Base-by-base conservation (phyloP, 2,329 filamentous ascomycete genomes). In the Fusarium abutilonis region DNA sequence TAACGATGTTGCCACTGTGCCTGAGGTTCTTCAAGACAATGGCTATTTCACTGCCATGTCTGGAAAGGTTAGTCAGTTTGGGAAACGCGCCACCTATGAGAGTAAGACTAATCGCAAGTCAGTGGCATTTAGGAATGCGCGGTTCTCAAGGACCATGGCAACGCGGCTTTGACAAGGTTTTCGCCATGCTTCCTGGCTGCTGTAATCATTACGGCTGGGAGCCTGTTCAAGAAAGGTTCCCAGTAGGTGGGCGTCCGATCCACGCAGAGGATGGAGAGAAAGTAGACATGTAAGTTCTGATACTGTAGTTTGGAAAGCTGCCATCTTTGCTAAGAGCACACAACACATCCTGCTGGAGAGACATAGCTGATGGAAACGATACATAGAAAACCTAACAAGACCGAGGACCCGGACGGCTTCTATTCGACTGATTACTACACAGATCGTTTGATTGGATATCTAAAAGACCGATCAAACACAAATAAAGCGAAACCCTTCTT, bases 161-260 rank as follows among this genome's bases (percentile, higher is more conserved):
- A 8, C 40, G 60, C 23, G 79, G 79, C 7, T 81, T 81, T 46
- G 73, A 78, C 36, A 73, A 75, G 32, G 73, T 70, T 29, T 79
- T 79, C 52, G 73, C 72, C 2, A 77, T 79, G 53, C 66, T 80
- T 4, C 76, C 78, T 3, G 78, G 77, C 4, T 77, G 74, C 43
- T 73, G 73, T 7, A 86, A 86, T 53, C 83, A 86, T 64, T 85
- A 83, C 59, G 82, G 78, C 28, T 85, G 79, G 52, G 82, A 84
- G 66, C 83, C 80, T 71, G 36, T 55, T 17, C n/a, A 35, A 48
- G 14, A 9, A 34, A 69, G 19, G 19, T 19, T 19, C 19, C 19
- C 19, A 19, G 19, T 19, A 19, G 19, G 19, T 19, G 19, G 19
- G 19, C 3, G 19, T 19, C 19, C 19, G 19, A 19, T 19, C 19